Percentiles rank a stretch among this genome's conserved stretches.
These are phyloP conservation scores for Stephanodiscus triporus DNA, from an alignment of 108 stramenopile species.

Conservation along the genomic window DNA sequence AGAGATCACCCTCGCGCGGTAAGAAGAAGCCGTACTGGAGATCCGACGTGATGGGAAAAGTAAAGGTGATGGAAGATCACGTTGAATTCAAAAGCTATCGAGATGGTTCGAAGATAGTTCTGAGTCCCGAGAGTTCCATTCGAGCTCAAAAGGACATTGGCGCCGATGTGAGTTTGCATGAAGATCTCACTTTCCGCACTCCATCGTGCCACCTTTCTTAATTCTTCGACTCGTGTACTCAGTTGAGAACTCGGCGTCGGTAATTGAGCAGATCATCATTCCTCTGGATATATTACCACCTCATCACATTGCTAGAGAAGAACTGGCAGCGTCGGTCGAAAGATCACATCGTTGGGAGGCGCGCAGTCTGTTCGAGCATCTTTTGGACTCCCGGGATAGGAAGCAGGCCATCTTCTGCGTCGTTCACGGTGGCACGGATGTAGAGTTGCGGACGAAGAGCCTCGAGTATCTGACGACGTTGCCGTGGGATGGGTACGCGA, in stretches of 20 bases:
- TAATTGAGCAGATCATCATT: constrained; percentile 50
- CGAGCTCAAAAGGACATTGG: constrained; percentile 64
- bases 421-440: constrained; percentile 64
- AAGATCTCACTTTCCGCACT: neutral
- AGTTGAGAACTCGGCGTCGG: neutral
- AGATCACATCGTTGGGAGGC: constrained; percentile 65
- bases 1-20: constrained; percentile 8
- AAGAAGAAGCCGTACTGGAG: constrained; percentile 39
- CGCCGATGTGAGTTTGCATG: constrained; percentile 41
- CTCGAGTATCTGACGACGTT: constrained; percentile 58
- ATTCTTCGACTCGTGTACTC: neutral
- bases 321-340: constrained; percentile 43
- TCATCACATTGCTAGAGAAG: constrained; percentile 39
- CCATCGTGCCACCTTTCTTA: neutral
- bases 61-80: constrained; percentile 62
- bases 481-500: constrained; percentile 65
- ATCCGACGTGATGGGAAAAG: constrained; percentile 35
- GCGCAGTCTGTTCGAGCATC: constrained; percentile 52
- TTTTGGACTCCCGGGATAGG: constrained; percentile 39
- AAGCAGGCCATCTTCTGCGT: constrained; percentile 69
- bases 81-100: constrained; percentile 60
- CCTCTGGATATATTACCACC: constrained; percentile 64
- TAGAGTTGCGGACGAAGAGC: constrained; percentile 44
- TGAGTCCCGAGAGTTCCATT: constrained; percentile 65
- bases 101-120: constrained; percentile 50